A percentile compares a stretch with the other conserved stretches of the same genome.
Conservation (phyloP, 176 grass and related monocot genomes). For the Puya raimondii region DNA sequence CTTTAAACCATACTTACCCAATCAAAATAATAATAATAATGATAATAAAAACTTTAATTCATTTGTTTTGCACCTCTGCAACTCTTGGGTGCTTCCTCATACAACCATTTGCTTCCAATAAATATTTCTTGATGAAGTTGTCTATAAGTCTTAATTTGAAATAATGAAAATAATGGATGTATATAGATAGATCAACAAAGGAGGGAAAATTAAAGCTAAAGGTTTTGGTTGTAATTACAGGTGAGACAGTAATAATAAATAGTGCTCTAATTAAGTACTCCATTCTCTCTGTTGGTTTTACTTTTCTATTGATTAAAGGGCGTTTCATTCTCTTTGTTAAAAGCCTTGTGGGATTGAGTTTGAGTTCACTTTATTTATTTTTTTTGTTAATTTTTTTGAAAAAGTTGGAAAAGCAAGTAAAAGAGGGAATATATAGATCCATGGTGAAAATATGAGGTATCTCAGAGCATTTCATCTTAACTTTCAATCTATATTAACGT, state of each 20-base stretch:
- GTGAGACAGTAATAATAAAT: constrained; percentile 45
- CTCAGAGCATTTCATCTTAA: no score
- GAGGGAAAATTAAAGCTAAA: constrained; percentile 66
- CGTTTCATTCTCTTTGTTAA: constrained; percentile 15
- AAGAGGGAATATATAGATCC: constrained; percentile 16
- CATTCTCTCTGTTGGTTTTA: constrained; percentile 2
- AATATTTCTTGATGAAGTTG: no score
- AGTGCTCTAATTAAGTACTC: constrained; percentile 36
- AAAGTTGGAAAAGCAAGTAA: constrained; percentile 24
- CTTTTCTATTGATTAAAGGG: constrained; percentile 35
- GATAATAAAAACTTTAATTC: no score
- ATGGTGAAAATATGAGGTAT: no score
- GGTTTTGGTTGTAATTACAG: constrained; percentile 55
- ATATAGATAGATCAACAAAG: constrained; percentile 27
- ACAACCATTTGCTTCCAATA: no score
- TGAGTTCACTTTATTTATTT: constrained; percentile 31
- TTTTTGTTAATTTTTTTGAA: not conserved
- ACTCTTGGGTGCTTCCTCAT: no score
- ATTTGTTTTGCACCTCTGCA: no score
- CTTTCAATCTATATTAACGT: no score
- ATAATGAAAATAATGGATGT: no score
- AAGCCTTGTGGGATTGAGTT: constrained; percentile 54
- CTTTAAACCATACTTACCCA: no score
- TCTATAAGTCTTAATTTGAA: no score
- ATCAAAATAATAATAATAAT: no score